phyloP scores from a whole-genome alignment of 176 grass and related monocot species.

The Dactylis glomerata region DNA sequence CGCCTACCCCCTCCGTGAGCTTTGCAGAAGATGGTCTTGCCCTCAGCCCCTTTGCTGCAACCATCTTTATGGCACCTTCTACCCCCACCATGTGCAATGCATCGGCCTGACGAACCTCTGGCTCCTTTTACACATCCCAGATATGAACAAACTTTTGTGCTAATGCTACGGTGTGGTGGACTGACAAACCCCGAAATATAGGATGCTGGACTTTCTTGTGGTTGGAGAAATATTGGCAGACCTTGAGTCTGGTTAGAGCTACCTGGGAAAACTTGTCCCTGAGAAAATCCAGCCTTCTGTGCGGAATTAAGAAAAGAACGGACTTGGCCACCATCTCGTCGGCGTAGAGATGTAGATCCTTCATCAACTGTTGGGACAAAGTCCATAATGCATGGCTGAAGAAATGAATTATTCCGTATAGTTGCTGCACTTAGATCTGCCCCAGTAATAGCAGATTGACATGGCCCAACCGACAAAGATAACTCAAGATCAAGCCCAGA shows the following conservation, averaged over 20 bases:
- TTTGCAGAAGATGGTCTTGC: conserved; percentile 81
- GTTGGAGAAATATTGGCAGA: conserved; percentile 25
- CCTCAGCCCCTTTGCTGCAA: conserved; percentile 80
- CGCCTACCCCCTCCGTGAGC: conserved; percentile 75
- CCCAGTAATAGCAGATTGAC: conserved; percentile 56
- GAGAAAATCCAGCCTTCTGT: conserved; percentile 12
- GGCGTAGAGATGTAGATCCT: conserved; percentile 77
- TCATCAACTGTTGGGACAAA: conserved; percentile 62
- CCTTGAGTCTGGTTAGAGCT: conserved; percentile 16
- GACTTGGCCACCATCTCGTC: conserved; percentile 58
- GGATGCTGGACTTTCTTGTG: conserved; percentile 35
- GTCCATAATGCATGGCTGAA: conserved; percentile 24
- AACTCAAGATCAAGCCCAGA: conserved; percentile 61
- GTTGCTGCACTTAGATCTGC: conserved; percentile 7
- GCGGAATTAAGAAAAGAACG: conserved; percentile 44
- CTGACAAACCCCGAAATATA: conserved; percentile 37
- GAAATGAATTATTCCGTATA: conserved; percentile 16
- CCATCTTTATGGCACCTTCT: conserved; percentile 66
- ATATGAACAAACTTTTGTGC: conserved; percentile 56
- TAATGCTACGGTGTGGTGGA: conserved; percentile 38
- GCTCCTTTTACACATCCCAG: conserved; percentile 77
- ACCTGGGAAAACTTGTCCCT: background rate
- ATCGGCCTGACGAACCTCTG: conserved; percentile 74
- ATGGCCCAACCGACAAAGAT: conserved; percentile 54
- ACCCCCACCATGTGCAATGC: conserved; percentile 85